Evolutionary conservation across 768 basidiomycete genomes (phyloP), one percentile per base, ranked within the genome.

Genomic region (Phaeotremella fagi): DNA sequence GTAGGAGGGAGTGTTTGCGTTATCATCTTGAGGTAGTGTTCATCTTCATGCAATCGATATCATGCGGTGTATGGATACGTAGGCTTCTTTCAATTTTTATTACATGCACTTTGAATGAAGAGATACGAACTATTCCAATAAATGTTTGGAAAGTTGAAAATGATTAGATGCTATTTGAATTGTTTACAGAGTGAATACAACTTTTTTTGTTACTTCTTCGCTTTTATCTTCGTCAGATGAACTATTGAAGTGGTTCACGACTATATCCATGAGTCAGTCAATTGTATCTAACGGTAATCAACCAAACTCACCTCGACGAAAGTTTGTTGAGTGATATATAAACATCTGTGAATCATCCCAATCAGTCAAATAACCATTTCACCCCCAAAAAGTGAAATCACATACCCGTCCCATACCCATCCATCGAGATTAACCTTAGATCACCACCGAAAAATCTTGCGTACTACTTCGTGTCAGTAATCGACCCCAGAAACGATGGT

Each of bases 381-480:
- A 12, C 7, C 3, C n/a, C 3, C 9, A 18, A n/a, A 50, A 11
- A 42, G 12, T n/a, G n/a, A 18, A 25, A 29, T 6, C 35, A 45
- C 65, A 50, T 29, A 75, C n/a, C 63, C 24, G 74, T 75, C 1
- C 74, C 74, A 45, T 73, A 71, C 16, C 95, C 94, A 59, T 99
- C 95, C 92, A 99, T 98, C 37, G 90, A 87, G 58, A 99, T 99
- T 51, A 99, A 75, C 16, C 88, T 80, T 25, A 99, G 77, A 73
- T 98, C 92, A 44, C 74, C 76, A 15, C 76, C 94, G 66, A 97
- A 95, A 72, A 95, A 99, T 44, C 94, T 79, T 0, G 92, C 91
- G 66, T 98, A 99, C 83, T 89, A 63, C 24, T 11, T 9, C 18
- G 35, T 29, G 33, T 45, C n/a, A 47, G 44, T 26, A 36, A 31